Conservation (phyloP, 192 early-diverging fungal genomes). For the Endogone sp. region DNA sequence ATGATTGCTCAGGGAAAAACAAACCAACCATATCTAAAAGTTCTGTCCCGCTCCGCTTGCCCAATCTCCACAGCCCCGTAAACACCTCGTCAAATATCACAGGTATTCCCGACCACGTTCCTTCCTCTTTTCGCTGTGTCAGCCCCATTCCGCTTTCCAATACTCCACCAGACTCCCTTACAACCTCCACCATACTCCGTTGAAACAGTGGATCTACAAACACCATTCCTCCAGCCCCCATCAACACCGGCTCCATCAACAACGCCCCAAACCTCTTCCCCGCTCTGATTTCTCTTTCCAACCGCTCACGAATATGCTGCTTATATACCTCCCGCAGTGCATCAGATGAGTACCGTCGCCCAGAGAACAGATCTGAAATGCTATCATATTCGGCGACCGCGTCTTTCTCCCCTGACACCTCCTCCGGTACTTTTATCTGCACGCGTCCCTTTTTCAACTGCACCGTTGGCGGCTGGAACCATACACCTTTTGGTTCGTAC, state of each 20-base stretch:
- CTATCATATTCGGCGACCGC: constrained; percentile 4
- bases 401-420: constrained; percentile 17
- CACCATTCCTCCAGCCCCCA: constrained; percentile 85
- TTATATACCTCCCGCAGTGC: constrained; percentile 35
- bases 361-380: constrained; percentile 2
- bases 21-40: constrained; percentile 55
- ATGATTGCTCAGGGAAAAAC: background rate
- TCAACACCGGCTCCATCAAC: constrained; percentile 72
- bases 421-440: constrained; percentile 31
- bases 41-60: constrained; percentile 48
- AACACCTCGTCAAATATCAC: constrained; percentile 85
- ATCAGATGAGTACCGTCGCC: background rate
- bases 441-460: constrained; percentile 42
- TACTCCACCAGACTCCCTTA: constrained; percentile 26
- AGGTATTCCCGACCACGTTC: constrained; percentile 50
- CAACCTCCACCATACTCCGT: constrained; percentile 50
- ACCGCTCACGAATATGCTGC: constrained; percentile 31
- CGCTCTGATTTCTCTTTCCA: constrained; percentile 27
- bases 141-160: constrained; percentile 13
- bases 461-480: constrained; percentile 66
- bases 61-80: constrained; percentile 67
- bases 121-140: constrained; percentile 21
- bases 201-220: constrained; percentile 80
- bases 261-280: constrained; percentile 52
- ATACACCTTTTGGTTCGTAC: constrained; percentile 63